phyloP scores from a whole-genome alignment of 2,329 filamentous ascomycete genomes.

The Stylonectria norvegica region DNA sequence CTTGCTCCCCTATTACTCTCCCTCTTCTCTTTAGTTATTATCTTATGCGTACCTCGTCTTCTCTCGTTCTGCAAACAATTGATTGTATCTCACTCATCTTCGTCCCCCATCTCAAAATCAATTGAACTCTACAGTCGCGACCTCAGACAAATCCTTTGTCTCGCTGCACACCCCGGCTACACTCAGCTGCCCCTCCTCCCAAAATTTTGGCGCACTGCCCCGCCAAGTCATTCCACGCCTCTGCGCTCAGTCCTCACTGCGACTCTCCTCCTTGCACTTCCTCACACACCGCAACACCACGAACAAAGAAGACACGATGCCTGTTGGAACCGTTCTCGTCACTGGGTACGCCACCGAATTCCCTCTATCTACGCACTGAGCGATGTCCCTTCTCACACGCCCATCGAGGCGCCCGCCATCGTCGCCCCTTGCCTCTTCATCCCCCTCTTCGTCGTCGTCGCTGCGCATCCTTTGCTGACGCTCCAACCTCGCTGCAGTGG shows the following conservation, averaged over 20 bases:
- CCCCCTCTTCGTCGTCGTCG: not conserved
- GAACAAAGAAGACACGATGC: slow-evolving; percentile 51
- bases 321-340: slow-evolving; percentile 83
- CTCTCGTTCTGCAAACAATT: no score
- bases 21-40: no score
- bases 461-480: slow-evolving; percentile 18
- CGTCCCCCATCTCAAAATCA: no score
- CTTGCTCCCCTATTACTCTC: no score
- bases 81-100: no score
- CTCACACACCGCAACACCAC: slow-evolving; percentile 18
- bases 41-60: no score
- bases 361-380: no score
- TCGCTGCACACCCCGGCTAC: not conserved
- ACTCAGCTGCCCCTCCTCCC: not conserved
- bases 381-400: slow-evolving; percentile 5
- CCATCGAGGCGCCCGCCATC: not conserved
- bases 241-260: no score
- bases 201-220: no score
- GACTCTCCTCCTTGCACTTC: no score
- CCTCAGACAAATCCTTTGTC: no score
- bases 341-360: slow-evolving; percentile 63
- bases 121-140: no score
- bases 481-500: slow-evolving; percentile 57
- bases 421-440: not conserved
- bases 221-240: not conserved